phyloP scores from a whole-genome alignment of 352 stramenopile species.

The Pythium coloratum region DNA sequence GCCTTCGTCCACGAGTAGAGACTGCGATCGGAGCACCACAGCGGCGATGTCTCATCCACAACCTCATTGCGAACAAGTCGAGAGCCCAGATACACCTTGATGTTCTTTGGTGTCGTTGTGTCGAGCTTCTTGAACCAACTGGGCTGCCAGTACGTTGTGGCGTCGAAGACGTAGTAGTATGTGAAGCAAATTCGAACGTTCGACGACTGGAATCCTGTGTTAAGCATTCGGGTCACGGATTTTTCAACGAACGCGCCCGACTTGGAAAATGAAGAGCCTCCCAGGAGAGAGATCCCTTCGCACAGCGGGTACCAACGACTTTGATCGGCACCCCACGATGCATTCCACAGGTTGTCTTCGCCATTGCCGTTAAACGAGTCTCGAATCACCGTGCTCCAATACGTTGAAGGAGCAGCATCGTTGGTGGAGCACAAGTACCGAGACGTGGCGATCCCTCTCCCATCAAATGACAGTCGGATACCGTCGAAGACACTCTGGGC shows the following conservation, averaged over 20 bases:
- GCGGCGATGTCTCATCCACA: constrained; percentile 40
- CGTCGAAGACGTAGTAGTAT: constrained; percentile 63
- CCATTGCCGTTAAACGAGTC: constrained; percentile 61
- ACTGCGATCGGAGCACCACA: constrained; percentile 41
- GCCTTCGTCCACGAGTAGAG: constrained; percentile 18
- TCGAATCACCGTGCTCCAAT: constrained; percentile 46
- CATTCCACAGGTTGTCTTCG: constrained; percentile 56
- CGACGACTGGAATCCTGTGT: constrained; percentile 33
- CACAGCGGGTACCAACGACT: constrained; percentile 48
- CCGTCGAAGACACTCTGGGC: constrained; percentile 47
- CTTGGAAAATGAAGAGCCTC: constrained; percentile 35
- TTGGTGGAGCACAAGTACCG: constrained; percentile 68
- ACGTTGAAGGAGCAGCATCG: constrained; percentile 45
- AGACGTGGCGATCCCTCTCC: constrained; percentile 39
- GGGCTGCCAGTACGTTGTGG: constrained; percentile 16
- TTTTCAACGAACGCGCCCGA: constrained; percentile 49
- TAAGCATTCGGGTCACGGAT: constrained; percentile 29
- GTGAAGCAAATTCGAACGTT: constrained; percentile 58
- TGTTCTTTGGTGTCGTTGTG: constrained; percentile 37
- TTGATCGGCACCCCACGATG: constrained; percentile 46
- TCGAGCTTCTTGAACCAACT: constrained; percentile 33
- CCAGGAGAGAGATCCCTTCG: constrained; percentile 50
- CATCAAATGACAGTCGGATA: constrained; percentile 44
- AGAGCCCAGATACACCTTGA: constrained; percentile 48
- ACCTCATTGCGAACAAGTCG: constrained; percentile 41